Conservation (phyloP, 2,329 filamentous ascomycete species). For the Penicillium janthinellum region DNA sequence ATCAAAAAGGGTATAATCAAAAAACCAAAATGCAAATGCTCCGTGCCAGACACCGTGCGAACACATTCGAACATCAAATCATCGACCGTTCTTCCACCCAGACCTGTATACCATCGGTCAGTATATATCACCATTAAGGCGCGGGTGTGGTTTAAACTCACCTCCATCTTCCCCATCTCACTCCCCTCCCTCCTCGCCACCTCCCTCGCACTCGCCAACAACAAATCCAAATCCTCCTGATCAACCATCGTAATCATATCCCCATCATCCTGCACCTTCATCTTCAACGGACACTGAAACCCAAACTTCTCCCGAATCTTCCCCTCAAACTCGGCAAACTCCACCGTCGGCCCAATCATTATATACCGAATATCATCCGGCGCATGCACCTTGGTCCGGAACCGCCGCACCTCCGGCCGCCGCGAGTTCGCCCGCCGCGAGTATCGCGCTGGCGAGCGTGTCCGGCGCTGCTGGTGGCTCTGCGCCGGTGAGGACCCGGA, state of each 20-base stretch:
- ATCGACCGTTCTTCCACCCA: slow-evolving; percentile 44
- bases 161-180: slow-evolving; percentile 94
- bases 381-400: slow-evolving; percentile 88
- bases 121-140: not conserved
- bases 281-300: slow-evolving; percentile 62
- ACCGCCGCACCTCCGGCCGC: slow-evolving; percentile 69
- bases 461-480: slow-evolving; percentile 26
- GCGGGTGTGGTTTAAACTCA: slow-evolving; percentile 52
- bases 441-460: slow-evolving; percentile 33
- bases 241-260: slow-evolving; percentile 98
- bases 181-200: slow-evolving; percentile 70
- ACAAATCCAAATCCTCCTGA: slow-evolving; percentile 92
- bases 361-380: slow-evolving; percentile 88
- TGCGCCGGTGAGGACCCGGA: slow-evolving; percentile 30
- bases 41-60: slow-evolving; percentile 5
- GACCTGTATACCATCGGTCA: slow-evolving; percentile 35
- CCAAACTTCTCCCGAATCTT: slow-evolving; percentile 86
- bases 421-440: slow-evolving; percentile 36
- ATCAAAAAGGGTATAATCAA: slow-evolving; percentile 22
- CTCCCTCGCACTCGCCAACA: slow-evolving; percentile 69
- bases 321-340: slow-evolving; percentile 75
- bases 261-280: slow-evolving; percentile 88
- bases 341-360: slow-evolving; percentile 72
- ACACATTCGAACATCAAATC: slow-evolving; percentile 16
- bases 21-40: slow-evolving; percentile 12